These are phyloP conservation scores for Trametes polyzona DNA, from an alignment of 1,284 basidiomycete species.

Conservation along the genomic window DNA sequence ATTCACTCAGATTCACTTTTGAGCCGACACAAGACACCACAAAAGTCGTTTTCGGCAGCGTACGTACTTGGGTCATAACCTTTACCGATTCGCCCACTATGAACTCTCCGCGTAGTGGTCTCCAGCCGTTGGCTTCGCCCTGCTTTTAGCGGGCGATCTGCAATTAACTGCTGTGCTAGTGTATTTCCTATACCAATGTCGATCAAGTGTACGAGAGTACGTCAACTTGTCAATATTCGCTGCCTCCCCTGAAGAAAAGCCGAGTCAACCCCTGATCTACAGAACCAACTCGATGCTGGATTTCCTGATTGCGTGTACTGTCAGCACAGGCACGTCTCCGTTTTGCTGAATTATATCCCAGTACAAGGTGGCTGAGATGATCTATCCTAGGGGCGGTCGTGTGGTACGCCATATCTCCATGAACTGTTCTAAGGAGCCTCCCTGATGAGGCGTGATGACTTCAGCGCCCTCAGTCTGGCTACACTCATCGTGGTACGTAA, in stretches of 20 bases:
- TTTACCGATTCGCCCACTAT: too few relatives aligned
- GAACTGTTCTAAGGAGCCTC: background rate
- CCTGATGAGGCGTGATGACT: too few relatives aligned
- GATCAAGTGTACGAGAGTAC: background rate
- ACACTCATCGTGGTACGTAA: background rate
- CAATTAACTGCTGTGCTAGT: conserved; percentile 4
- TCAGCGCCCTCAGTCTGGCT: too few relatives aligned
- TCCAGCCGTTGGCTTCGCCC: background rate
- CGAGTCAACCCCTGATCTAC: background rate
- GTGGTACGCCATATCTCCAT: too few relatives aligned
- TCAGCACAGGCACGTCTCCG: background rate
- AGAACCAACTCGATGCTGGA: conserved; percentile 1
- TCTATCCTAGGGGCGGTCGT: background rate
- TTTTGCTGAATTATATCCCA: too few relatives aligned
- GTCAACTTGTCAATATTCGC: too few relatives aligned
- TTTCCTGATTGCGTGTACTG: background rate
- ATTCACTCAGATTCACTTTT: too few relatives aligned
- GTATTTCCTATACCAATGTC: background rate
- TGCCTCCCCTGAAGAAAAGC: background rate
- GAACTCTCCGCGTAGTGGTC: background rate
- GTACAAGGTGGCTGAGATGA: background rate
- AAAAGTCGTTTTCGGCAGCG: background rate
- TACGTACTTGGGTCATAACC: too few relatives aligned
- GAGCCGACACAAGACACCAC: too few relatives aligned
- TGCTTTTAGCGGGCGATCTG: conserved; percentile 1